Evolutionary conservation across 2,329 filamentous ascomycete species (phyloP).

Genomic region (Gaeumannomyces sp.): DNA sequence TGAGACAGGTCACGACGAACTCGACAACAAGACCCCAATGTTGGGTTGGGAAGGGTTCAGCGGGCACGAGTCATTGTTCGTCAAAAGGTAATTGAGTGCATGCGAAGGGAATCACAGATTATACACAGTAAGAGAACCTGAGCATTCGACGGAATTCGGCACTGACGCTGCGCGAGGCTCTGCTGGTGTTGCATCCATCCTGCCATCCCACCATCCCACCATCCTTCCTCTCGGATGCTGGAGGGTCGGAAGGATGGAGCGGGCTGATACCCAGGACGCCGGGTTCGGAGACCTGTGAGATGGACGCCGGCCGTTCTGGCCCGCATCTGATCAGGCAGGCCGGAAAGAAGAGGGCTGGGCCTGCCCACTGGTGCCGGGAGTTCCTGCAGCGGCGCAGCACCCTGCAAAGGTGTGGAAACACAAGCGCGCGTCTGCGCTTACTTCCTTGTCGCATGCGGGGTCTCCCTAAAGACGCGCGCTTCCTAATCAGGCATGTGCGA

Average conservation of each 20-base stretch:
- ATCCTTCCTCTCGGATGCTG: not conserved
- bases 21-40: not conserved
- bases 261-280: not conserved
- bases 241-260: not conserved
- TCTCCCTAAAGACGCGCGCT: not conserved
- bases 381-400: not conserved
- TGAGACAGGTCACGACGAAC: not conserved
- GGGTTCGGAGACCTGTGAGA: not conserved
- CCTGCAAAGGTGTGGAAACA: no score
- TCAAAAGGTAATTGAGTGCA: not conserved
- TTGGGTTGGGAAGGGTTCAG: not conserved
- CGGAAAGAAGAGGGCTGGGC: not conserved
- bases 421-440: conserved; percentile 1
- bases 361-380: not conserved
- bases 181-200: not conserved
- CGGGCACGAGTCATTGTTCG: not conserved
- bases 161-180: no score
- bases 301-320: not conserved
- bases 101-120: not conserved
- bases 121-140: no score
- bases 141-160: not conserved
- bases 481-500: not conserved
- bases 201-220: not conserved
- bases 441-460: no score
- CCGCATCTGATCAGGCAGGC: not conserved